These are phyloP conservation scores for Cucurbita ficifolia DNA, from an alignment of 306 rosid species.

Conservation along the genomic window DNA sequence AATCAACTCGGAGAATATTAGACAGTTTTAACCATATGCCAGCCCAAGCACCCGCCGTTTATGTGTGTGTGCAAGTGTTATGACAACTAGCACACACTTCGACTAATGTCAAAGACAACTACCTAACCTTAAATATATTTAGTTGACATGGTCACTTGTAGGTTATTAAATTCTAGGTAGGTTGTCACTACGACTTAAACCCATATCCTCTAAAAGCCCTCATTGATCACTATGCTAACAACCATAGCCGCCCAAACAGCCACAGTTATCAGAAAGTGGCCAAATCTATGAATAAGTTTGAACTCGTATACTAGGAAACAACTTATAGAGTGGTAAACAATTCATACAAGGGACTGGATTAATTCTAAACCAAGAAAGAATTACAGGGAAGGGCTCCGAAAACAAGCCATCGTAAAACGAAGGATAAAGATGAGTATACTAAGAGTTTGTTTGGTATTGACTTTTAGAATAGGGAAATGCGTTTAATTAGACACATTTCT, in stretches of 20 bases:
- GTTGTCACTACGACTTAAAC: neutral
- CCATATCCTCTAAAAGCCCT: neutral
- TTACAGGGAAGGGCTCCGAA: neutral
- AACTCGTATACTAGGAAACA: neutral
- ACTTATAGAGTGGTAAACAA: neutral
- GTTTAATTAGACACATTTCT: neutral
- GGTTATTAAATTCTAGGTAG: neutral
- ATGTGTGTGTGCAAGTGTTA: neutral
- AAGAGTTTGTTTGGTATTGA: neutral
- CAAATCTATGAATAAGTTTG: neutral
- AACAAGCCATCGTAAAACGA: neutral
- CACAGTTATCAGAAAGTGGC: neutral
- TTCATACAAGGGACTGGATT: neutral
- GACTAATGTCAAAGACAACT: neutral
- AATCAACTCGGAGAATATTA: neutral
- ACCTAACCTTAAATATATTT: neutral
- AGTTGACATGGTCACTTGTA: neutral
- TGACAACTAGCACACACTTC: no score
- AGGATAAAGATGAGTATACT: neutral
- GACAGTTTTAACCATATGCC: neutral
- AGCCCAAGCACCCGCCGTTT: neutral
- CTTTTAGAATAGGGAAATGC: neutral
- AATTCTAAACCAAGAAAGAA: neutral
- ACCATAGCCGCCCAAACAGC: neutral
- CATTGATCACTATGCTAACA: neutral